phyloP scores from a whole-genome alignment of 1,284 basidiomycete genomes.

The Fistulinella cinereoalba region DNA sequence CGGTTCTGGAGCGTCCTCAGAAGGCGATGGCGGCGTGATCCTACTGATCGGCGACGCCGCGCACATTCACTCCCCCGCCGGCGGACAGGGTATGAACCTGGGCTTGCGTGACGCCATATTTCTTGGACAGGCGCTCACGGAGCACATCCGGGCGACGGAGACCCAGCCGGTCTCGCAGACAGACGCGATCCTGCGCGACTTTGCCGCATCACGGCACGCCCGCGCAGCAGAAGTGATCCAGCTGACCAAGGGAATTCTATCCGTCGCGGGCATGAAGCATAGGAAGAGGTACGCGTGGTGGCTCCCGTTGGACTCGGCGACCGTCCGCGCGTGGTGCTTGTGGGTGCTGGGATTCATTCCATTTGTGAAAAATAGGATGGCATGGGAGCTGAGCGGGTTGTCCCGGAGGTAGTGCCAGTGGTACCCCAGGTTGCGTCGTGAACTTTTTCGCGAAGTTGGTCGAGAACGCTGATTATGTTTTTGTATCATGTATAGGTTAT shows the following conservation, averaged over 20 bases:
- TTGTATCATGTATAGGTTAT: too few relatives aligned
- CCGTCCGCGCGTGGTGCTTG: conserved; percentile 12
- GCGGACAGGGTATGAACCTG: conserved; percentile 50
- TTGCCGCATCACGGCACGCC: conserved; percentile 15
- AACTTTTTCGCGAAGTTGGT: too few relatives aligned
- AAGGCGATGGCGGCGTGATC: conserved; percentile 20
- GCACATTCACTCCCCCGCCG: conserved; percentile 45
- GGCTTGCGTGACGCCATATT: conserved; percentile 43
- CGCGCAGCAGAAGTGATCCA: conserved; percentile 23
- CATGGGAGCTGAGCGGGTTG: conserved; percentile 22
- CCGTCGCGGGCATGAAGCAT: conserved; percentile 13
- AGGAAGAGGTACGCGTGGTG: too few relatives aligned
- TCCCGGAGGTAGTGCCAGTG: conserved; percentile 17
- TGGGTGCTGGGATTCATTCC: conserved; percentile 16
- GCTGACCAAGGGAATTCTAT: conserved; percentile 23
- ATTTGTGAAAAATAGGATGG: conserved; percentile 16
- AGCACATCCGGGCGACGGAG: conserved; percentile 20
- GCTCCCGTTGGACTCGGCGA: conserved; percentile 17
- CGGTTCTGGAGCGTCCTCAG: neutral
- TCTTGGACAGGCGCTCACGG: conserved; percentile 27
- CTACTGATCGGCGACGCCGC: conserved; percentile 44
- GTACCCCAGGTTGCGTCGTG: too few relatives aligned
- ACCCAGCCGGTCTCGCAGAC: conserved; percentile 13
- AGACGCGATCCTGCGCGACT: conserved; percentile 20
- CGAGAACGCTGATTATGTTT: too few relatives aligned